Conservation (phyloP, 2,329 filamentous ascomycete genomes). For the Fusarium sterilihyphosum region DNA sequence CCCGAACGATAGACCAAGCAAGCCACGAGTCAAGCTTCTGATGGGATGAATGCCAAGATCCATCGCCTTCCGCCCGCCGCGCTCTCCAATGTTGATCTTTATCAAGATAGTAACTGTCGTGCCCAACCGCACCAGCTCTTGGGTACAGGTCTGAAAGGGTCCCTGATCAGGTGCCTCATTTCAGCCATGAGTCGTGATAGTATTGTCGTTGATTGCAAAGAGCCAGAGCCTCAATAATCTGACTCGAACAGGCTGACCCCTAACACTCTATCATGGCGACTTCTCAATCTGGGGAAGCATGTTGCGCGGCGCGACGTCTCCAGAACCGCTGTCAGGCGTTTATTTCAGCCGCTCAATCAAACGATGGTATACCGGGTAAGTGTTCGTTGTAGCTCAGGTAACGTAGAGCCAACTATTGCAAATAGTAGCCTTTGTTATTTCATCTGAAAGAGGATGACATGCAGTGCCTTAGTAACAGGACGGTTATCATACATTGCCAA, state of each 20-base stretch:
- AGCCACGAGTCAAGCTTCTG: conserved; percentile 36
- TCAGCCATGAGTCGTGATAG: conserved; percentile 24
- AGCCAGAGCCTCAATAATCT: conserved; percentile 20
- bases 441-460: background rate
- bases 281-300: conserved; percentile 34
- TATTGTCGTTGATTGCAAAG: conserved; percentile 1
- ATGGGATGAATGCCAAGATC: conserved; percentile 15
- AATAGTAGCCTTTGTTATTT: background rate
- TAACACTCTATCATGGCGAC: conserved; percentile 10
- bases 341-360: background rate
- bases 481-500: too few relatives aligned
- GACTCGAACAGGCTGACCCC: conserved; percentile 12
- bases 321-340: conserved; percentile 22
- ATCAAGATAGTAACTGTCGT: conserved; percentile 27
- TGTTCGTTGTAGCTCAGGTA: background rate
- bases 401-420: background rate
- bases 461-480: too few relatives aligned
- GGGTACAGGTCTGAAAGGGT: background rate
- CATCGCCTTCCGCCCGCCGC: conserved; percentile 23
- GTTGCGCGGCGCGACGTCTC: conserved; percentile 27
- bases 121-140: conserved; percentile 20
- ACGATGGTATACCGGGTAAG: background rate
- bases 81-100: conserved; percentile 31
- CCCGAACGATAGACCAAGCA: conserved; percentile 28
- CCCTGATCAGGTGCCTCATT: conserved; percentile 18